Evolutionary conservation across 2,329 filamentous ascomycete genomes (phyloP).

Genomic region (Neodidymelliopsis sp.): DNA sequence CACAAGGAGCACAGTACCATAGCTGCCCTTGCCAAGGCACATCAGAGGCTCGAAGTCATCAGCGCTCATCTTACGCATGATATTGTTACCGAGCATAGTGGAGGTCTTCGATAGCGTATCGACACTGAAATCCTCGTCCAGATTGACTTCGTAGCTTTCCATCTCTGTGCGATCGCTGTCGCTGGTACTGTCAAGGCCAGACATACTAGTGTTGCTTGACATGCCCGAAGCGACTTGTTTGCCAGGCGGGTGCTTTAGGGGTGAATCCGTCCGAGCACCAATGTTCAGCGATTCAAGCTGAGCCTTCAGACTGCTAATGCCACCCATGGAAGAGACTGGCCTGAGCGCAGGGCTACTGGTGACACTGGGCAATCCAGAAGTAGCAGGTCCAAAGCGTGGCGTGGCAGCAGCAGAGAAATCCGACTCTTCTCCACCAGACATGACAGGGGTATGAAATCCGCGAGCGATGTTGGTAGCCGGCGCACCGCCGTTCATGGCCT

Average conservation of each 20-base stretch:
- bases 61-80: slow-evolving; percentile 84
- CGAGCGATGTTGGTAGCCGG: slow-evolving; percentile 50
- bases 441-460: slow-evolving; percentile 60
- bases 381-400: slow-evolving; percentile 51
- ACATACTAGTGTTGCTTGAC: slow-evolving; percentile 64
- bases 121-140: slow-evolving; percentile 84
- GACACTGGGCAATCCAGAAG: slow-evolving; percentile 56
- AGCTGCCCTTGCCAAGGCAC: slow-evolving; percentile 95
- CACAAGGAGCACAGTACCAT: slow-evolving; percentile 92
- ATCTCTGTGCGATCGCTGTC: slow-evolving; percentile 75
- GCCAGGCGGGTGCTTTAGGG: slow-evolving; percentile 54
- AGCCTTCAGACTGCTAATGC: slow-evolving; percentile 82
- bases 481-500: slow-evolving; percentile 37
- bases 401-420: slow-evolving; percentile 55
- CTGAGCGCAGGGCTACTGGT: slow-evolving; percentile 62
- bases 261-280: slow-evolving; percentile 63
- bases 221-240: slow-evolving; percentile 46
- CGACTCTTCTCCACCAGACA: slow-evolving; percentile 64
- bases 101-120: slow-evolving; percentile 55
- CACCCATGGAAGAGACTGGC: slow-evolving; percentile 63
- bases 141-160: slow-evolving; percentile 83
- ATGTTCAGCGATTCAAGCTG: slow-evolving; percentile 82
- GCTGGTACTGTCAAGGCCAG: slow-evolving; percentile 60
- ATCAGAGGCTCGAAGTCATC: slow-evolving; percentile 89
- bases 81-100: slow-evolving; percentile 53